These are phyloP conservation scores for Cyclocybe aegerita DNA, from an alignment of 768 basidiomycete genomes.

Conservation along the genomic window DNA sequence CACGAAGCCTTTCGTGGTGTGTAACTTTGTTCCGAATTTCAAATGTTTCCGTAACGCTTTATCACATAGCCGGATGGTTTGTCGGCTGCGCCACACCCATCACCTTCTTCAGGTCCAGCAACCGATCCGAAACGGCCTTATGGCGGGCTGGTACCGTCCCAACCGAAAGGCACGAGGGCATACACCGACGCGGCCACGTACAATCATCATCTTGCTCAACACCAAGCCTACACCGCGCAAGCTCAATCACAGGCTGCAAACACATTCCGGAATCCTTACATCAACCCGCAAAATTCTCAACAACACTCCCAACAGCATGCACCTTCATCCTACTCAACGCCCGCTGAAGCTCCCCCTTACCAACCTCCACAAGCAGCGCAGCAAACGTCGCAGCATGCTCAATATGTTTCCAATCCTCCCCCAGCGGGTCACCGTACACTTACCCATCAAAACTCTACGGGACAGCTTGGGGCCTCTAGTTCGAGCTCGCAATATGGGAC, in stretches of 20 bases:
- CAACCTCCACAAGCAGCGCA: constrained; percentile 17
- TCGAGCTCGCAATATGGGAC: constrained; percentile 31
- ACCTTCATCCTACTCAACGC: constrained; percentile 22
- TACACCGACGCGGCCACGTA: constrained; percentile 93
- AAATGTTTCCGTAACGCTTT: constrained; percentile 2
- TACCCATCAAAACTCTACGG: constrained; percentile 50
- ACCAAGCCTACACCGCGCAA: constrained; percentile 90
- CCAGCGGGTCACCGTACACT: constrained; percentile 38
- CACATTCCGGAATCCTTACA: constrained; percentile 80
- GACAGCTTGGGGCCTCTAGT: constrained; percentile 36
- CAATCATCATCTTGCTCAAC: constrained; percentile 92
- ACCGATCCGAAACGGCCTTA: constrained; percentile 85
- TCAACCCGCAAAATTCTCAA: constrained; percentile 49
- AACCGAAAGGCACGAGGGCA: constrained; percentile 80
- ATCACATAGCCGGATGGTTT: constrained; percentile 53
- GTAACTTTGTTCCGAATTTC: constrained; percentile 23
- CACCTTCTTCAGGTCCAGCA: constrained; percentile 25
- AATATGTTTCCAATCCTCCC: constrained; percentile 37
- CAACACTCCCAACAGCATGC: constrained; percentile 37
- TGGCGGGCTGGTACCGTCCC: constrained; percentile 89
- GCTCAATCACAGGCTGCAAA: constrained; percentile 76
- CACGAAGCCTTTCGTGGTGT: constrained; percentile 79
- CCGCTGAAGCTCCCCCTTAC: constrained; percentile 26
- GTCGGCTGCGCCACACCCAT: constrained; percentile 27
- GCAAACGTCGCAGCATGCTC: constrained; percentile 15